Base-by-base conservation (phyloP, 1,284 basidiomycete genomes). In the Pseudozyma sp. region DNA sequence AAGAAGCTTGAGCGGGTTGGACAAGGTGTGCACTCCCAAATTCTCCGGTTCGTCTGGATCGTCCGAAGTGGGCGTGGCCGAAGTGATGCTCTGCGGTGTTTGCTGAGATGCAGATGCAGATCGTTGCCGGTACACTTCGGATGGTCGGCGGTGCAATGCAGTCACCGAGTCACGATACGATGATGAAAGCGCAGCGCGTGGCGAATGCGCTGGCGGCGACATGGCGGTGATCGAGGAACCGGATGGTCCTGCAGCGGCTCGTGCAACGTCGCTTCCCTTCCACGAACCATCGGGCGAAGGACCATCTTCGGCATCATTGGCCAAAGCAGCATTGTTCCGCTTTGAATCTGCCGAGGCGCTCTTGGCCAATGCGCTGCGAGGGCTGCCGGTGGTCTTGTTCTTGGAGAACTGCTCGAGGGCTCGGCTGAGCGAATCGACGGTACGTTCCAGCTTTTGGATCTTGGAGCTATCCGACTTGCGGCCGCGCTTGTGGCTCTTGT, bases 391-490 rank as follows among this genome's bases (percentile, higher is more conserved):
- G 16, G 36, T 14, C 54, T 69, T 76, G 58, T 57, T 68, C 31
- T 52, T 64, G 13, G 59, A 69, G 25, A 77, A 67, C 18, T 77
- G 64, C 25, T 74, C 66, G 9, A 77, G 65, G 5, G 75, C 71
- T 3, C 60, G 57, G 52, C 63, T 73, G 55, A 77, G 66, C 13
- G 75, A 70, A 13, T 74, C 63, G 40, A 77, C 70, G n/a, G 71
- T 73, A 38, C 55, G 64, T 54, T 77, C 70, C 34, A 77, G 68
- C 49, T 69, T 68, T 25, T 77, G 70, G 9, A 77, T 70, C 70
- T 77, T 77, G 64, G 66, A 70, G 53, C 62, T 77, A 47, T 77
- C 75, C 10, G 75, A 73, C 39, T 77, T 77, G 40, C 75, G 52
- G n/a, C 75, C 75, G 13, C 75, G 59, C 51, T 77, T 77, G 71